Percentiles rank a stretch among this genome's conserved stretches.
Conservation (phyloP, 2,329 filamentous ascomycete genomes). For the Dothistroma pini region DNA sequence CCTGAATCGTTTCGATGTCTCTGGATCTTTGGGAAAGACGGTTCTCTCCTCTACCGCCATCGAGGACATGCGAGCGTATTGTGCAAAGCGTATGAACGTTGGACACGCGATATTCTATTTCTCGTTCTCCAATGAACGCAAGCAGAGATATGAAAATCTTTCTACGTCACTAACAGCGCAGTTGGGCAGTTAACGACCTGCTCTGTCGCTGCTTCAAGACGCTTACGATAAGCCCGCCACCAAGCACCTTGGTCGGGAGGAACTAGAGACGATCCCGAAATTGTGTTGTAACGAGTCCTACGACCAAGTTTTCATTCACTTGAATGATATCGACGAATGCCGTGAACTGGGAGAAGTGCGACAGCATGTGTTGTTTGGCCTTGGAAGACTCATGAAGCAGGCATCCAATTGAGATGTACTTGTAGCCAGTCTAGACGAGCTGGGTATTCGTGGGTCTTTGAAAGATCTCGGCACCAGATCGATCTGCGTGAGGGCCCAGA, state of each 20-base stretch:
- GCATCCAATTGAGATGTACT: slow-evolving; percentile 19
- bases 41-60: slow-evolving; percentile 24
- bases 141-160: slow-evolving; percentile 20
- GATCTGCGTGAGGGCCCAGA: slow-evolving; percentile 7
- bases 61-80: slow-evolving; percentile 19
- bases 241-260: slow-evolving; percentile 15
- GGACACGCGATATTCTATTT: slow-evolving; percentile 24
- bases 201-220: slow-evolving; percentile 18
- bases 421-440: slow-evolving; percentile 24
- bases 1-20: neutral
- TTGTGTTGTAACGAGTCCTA: slow-evolving; percentile 13
- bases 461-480: slow-evolving; percentile 5
- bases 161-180: slow-evolving; percentile 21
- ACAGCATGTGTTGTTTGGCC: slow-evolving; percentile 13
- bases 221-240: slow-evolving; percentile 15
- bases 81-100: neutral
- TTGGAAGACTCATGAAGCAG: slow-evolving; percentile 15
- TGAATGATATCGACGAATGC: slow-evolving; percentile 39
- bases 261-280: slow-evolving; percentile 22
- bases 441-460: slow-evolving; percentile 20
- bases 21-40: slow-evolving; percentile 27
- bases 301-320: slow-evolving; percentile 30
- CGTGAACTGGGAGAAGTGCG: slow-evolving; percentile 18
- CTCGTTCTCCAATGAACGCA: slow-evolving; percentile 25
- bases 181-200: slow-evolving; percentile 20